Percentiles rank a stretch among this genome's conserved stretches.
Evolutionary conservation across 192 early-diverging fungal species (phyloP).

Genomic region (Coemansia guatemalensis): DNA sequence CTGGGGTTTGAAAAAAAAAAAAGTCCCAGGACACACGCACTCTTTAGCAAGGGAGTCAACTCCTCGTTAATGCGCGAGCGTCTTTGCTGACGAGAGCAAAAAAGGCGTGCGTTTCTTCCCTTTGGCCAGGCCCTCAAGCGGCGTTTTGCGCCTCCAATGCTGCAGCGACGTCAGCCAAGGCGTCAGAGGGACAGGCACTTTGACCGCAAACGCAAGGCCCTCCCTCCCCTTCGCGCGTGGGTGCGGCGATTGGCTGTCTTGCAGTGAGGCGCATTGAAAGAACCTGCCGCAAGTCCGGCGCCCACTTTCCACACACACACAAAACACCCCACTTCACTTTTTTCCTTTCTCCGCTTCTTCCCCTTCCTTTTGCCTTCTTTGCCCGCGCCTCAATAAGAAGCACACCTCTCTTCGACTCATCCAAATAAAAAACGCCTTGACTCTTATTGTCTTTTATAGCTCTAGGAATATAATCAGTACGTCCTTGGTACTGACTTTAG

Average conservation of each 20-base stretch:
- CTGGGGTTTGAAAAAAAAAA: background rate
- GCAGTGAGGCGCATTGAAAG: constrained; percentile 1
- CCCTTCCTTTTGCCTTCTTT: background rate
- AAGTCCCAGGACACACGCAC: too few relatives aligned
- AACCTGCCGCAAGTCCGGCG: background rate
- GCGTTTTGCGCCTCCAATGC: background rate
- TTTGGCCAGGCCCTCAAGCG: background rate
- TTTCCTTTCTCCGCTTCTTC: background rate
- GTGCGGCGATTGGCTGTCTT: background rate
- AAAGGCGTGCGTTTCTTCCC: too few relatives aligned
- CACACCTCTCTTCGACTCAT: background rate
- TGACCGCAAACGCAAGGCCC: background rate
- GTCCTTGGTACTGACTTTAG: background rate
- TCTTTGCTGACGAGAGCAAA: too few relatives aligned
- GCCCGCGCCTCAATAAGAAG: background rate
- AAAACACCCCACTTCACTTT: too few relatives aligned
- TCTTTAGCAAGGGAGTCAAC: too few relatives aligned
- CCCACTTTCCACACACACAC: background rate
- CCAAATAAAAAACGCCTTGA: background rate
- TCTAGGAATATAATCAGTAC: background rate
- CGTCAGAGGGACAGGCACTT: background rate
- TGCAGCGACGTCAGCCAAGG: background rate
- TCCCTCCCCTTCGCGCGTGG: background rate
- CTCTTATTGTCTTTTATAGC: background rate
- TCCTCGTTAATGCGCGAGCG: too few relatives aligned